Conservation (phyloP, 139 green algal genomes). For the Chlorella sp. region DNA sequence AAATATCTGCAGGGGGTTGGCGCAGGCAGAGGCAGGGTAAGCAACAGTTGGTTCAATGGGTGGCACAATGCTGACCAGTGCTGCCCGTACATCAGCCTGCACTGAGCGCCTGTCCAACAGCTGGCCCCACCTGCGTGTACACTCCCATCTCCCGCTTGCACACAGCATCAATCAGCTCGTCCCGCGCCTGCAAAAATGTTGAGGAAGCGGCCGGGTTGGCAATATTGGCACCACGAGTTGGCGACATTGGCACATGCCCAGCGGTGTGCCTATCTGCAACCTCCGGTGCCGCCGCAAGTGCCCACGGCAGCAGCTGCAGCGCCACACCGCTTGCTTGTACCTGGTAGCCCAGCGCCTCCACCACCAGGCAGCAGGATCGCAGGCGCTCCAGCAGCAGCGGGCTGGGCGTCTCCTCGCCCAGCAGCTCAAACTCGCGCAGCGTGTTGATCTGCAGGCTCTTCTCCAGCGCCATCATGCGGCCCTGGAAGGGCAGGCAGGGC, state of each 20-base stretch:
- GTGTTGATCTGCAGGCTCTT: conserved; percentile 48
- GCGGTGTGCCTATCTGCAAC: too few relatives aligned
- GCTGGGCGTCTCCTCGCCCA: conserved; percentile 73
- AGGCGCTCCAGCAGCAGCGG: conserved; percentile 85
- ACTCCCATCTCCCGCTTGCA: conserved; percentile 89
- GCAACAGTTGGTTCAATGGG: neutral
- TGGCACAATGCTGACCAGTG: neutral
- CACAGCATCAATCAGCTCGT: conserved; percentile 90
- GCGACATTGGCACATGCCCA: neutral
- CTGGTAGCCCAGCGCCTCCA: conserved; percentile 88
- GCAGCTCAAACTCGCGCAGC: conserved; percentile 73
- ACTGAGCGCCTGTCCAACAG: neutral
- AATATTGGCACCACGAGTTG: neutral
- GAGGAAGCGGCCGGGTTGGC: neutral
- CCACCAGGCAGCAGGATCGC: conserved; percentile 88
- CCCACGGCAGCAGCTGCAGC: too few relatives aligned
- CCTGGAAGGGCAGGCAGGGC: neutral
- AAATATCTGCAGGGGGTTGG: conserved; percentile 66
- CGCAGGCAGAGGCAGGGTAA: neutral
- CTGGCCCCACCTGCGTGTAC: conserved; percentile 62
- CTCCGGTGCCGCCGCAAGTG: too few relatives aligned
- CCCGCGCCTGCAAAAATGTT: conserved; percentile 55
- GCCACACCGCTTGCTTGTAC: too few relatives aligned
- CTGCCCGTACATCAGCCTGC: neutral
- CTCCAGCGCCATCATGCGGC: conserved; percentile 66